Evolutionary conservation across 1,139 yeast species (phyloP).

Genomic region (Suhomyces wounanorum): DNA sequence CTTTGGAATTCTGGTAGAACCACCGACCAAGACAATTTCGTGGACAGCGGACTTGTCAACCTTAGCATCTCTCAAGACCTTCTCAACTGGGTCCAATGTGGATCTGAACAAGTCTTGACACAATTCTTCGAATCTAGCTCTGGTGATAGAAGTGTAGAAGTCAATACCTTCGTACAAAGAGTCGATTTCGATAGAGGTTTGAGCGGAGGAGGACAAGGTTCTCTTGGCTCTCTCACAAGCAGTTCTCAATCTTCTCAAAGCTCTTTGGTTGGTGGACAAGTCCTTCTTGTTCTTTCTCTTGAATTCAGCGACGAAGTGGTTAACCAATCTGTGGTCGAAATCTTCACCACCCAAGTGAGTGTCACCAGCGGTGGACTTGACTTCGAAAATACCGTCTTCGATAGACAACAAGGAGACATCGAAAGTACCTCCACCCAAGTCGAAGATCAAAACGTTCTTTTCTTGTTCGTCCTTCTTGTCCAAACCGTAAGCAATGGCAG

Average conservation of each 20-base stretch:
- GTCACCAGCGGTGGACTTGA: slow-evolving; percentile 97
- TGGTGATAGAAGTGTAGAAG: slow-evolving; percentile 42
- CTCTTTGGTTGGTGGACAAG: slow-evolving; percentile 40
- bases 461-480: slow-evolving; percentile 68
- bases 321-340: slow-evolving; percentile 50
- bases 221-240: slow-evolving; percentile 46
- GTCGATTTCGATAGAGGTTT: slow-evolving; percentile 42
- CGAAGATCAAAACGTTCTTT: slow-evolving; percentile 89
- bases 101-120: slow-evolving; percentile 43
- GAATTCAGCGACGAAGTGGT: slow-evolving; percentile 39
- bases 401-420: slow-evolving; percentile 92
- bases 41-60: slow-evolving; percentile 39
- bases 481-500: slow-evolving; percentile 64
- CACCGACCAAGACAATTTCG: slow-evolving; percentile 45
- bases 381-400: slow-evolving; percentile 96
- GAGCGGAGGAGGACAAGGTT: slow-evolving; percentile 42
- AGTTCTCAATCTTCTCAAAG: slow-evolving; percentile 44
- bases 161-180: slow-evolving; percentile 42
- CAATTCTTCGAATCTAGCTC: slow-evolving; percentile 45
- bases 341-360: slow-evolving; percentile 97
- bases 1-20: slow-evolving; percentile 46
- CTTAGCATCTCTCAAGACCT: slow-evolving; percentile 43
- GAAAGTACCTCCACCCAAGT: slow-evolving; percentile 98
- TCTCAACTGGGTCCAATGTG: slow-evolving; percentile 43
- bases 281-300: slow-evolving; percentile 45